phyloP scores from a whole-genome alignment of 2,329 filamentous ascomycete species.

The Nemania sp. region DNA sequence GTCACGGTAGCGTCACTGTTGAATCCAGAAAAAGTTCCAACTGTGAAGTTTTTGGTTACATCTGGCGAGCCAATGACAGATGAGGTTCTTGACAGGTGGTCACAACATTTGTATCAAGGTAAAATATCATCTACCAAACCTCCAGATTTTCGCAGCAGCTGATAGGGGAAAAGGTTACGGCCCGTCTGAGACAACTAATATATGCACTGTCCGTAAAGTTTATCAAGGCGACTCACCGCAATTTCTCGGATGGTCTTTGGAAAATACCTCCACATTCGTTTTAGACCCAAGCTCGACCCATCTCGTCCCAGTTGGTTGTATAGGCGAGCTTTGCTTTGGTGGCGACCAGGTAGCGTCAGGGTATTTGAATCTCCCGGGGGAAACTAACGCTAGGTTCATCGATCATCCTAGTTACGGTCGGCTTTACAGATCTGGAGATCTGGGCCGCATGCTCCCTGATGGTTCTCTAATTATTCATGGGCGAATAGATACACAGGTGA shows the following conservation, averaged over 20 bases:
- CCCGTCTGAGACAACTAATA: conserved; percentile 85
- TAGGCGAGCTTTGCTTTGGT: conserved; percentile 86
- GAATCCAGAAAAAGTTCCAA: conserved; percentile 68
- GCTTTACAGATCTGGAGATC: conserved; percentile 81
- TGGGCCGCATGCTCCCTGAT: conserved; percentile 77
- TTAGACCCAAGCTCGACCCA: conserved; percentile 51
- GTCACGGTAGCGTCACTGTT: conserved; percentile 83
- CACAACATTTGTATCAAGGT: conserved; percentile 72
- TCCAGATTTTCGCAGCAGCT: not conserved
- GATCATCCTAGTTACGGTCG: conserved; percentile 69
- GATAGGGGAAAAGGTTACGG: conserved; percentile 63
- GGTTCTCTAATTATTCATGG: conserved; percentile 75
- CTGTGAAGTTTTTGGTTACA: conserved; percentile 76
- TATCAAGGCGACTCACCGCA: conserved; percentile 62
- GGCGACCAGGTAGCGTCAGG: conserved; percentile 79
- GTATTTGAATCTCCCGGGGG: conserved; percentile 65
- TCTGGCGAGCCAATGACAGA: conserved; percentile 80
- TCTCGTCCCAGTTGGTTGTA: conserved; percentile 68
- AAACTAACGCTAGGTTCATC: conserved; percentile 71
- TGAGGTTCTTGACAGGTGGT: conserved; percentile 72
- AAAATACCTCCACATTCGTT: conserved; percentile 77
- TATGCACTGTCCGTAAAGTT: conserved; percentile 76
- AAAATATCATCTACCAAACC: not conserved
- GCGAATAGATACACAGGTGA: conserved; percentile 78
- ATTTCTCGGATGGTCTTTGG: conserved; percentile 76